Percentiles rank a stretch among this genome's conserved stretches.
Evolutionary conservation across 805 yeast species (phyloP).

Genomic region (Suhomyces faveliae): DNA sequence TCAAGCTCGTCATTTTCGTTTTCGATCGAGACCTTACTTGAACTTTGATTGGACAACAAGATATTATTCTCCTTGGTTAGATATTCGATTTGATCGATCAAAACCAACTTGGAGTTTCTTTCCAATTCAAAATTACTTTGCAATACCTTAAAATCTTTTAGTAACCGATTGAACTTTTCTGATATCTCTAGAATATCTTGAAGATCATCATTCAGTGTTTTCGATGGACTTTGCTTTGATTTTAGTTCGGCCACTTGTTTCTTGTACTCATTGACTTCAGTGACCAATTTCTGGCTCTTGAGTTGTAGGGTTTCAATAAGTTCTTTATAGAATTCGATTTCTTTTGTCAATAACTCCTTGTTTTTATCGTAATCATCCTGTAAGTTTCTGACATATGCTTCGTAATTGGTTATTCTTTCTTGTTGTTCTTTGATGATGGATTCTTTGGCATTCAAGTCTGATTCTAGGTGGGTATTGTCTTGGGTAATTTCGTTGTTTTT

Average conservation of each 20-base stretch:
- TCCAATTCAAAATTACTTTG: conserved; percentile 54
- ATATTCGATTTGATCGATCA: conserved; percentile 55
- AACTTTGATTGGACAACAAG: conserved; percentile 10
- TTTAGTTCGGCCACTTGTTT: conserved; percentile 6
- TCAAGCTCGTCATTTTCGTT: conserved; percentile 8
- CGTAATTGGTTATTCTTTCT: conserved; percentile 25
- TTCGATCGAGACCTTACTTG: conserved; percentile 9
- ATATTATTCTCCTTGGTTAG: conserved; percentile 37
- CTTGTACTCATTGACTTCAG: conserved; percentile 14
- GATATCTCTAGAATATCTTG: conserved; percentile 16
- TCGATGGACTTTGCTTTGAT: background rate
- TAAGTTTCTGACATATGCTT: conserved; percentile 25
- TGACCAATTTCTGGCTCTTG: conserved; percentile 19
- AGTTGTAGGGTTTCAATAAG: conserved; percentile 32
- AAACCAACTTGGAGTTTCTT: conserved; percentile 48
- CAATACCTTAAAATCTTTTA: conserved; percentile 39
- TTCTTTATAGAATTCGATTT: conserved; percentile 32
- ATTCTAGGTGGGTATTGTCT: conserved; percentile 32
- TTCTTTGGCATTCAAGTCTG: conserved; percentile 27
- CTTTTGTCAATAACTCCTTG: conserved; percentile 28
- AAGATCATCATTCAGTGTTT: conserved; percentile 6
- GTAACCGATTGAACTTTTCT: conserved; percentile 28
- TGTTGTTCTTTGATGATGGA: conserved; percentile 26
- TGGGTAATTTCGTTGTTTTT: conserved; percentile 21
- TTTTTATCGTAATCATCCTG: conserved; percentile 29